Evolutionary conservation across 305 asterid genomes (phyloP).

Genomic region (Nicotiana rustica): DNA sequence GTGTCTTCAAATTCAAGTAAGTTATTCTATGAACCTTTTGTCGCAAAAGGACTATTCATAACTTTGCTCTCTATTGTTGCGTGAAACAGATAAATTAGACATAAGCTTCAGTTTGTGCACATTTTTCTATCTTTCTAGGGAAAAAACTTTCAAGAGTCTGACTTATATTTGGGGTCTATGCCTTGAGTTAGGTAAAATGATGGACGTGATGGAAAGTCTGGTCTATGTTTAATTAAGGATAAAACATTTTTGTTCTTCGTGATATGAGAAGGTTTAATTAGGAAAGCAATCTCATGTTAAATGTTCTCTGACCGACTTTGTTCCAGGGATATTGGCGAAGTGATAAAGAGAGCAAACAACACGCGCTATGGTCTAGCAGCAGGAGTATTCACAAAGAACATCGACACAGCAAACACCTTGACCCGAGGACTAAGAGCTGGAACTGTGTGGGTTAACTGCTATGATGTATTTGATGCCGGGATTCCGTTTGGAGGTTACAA

Average conservation of each 20-base stretch:
- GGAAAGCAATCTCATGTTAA: background rate
- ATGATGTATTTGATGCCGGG: constrained; percentile 80
- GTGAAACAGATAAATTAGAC: background rate
- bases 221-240: background rate
- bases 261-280: background rate
- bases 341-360: constrained; percentile 72
- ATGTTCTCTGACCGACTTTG: background rate
- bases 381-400: constrained; percentile 80
- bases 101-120: background rate
- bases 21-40: constrained; percentile 27
- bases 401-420: constrained; percentile 83
- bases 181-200: background rate
- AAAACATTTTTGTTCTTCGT: background rate
- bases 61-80: background rate
- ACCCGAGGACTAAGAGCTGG: constrained; percentile 84
- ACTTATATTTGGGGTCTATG: background rate
- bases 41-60: background rate
- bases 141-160: background rate
- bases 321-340: constrained; percentile 76
- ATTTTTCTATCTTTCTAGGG: background rate
- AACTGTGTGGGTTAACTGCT: constrained; percentile 81
- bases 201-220: background rate
- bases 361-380: constrained; percentile 82
- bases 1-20: constrained; percentile 75
- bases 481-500: constrained; percentile 96